Evolutionary conservation across 1,139 yeast genomes (phyloP).

Genomic region (Wickerhamomyces sp.): DNA sequence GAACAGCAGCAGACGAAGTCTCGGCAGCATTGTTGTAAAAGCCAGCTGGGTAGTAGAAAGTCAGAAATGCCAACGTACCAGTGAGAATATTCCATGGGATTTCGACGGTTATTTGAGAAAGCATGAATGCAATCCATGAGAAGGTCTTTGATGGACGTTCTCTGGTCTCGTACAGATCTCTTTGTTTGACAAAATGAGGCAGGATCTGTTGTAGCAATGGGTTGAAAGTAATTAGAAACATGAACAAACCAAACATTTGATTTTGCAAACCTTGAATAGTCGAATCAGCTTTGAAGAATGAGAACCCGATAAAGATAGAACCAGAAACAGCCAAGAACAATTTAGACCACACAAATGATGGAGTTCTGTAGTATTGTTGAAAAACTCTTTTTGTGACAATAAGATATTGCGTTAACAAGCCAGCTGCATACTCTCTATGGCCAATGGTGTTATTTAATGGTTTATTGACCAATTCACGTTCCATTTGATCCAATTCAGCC

Average conservation of each 20-base stretch:
- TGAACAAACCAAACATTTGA: conserved; percentile 67
- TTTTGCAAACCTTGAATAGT: conserved; percentile 56
- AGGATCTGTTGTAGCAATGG: conserved; percentile 69
- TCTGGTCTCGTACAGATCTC: conserved; percentile 82
- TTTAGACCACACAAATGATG: conserved; percentile 62
- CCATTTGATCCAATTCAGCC: conserved; percentile 39
- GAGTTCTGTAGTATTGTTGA: conserved; percentile 68
- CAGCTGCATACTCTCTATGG: conserved; percentile 30
- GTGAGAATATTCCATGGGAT: conserved; percentile 67
- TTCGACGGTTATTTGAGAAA: conserved; percentile 63
- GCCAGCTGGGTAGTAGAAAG: conserved; percentile 84
- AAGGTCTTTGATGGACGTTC: conserved; percentile 75
- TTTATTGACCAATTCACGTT: conserved; percentile 28
- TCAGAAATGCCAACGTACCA: conserved; percentile 63
- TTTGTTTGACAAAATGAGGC: conserved; percentile 65
- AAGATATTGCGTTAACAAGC: conserved; percentile 42
- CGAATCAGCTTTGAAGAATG: conserved; percentile 56
- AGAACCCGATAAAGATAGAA: conserved; percentile 50
- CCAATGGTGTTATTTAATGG: conserved; percentile 19
- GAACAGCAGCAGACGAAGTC: conserved; percentile 39
- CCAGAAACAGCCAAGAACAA: conserved; percentile 41
- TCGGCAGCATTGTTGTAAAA: conserved; percentile 48
- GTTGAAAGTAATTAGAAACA: conserved; percentile 58
- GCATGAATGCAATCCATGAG: conserved; percentile 56
- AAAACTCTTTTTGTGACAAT: conserved; percentile 48